Evolutionary conservation across 1,284 basidiomycete species (phyloP), one percentile per base, ranked within the genome.

Genomic region (Irpex sp.): DNA sequence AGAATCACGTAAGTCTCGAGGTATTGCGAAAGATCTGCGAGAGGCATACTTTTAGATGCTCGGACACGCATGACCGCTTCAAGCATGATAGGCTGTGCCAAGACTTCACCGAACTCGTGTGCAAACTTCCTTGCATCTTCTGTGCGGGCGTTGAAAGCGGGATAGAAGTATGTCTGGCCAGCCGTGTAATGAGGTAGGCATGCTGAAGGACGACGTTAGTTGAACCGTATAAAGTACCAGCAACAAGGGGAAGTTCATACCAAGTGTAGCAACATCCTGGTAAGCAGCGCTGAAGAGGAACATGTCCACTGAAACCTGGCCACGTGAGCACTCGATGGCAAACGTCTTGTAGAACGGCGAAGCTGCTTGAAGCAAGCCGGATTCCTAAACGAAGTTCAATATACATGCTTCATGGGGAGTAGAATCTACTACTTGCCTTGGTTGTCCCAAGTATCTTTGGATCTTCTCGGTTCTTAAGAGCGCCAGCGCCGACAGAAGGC

Each of bases 81-180:
- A 68, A 98, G 82, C 84, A 96, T 96, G 73, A 99, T 94, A 8
- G 96, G 95, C 82, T 91, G 93, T 2, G 95, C 92, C 58, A 99
- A 78, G 19, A 97, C 93, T 71, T 93, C 89, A 38, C 94, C 93
- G 72, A 99, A 97, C 76, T 99, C 97, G 71, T 96, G 96, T 0
- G 97, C 94, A 72, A 99, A 98, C 78, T 98, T 98, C 78, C 97
- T 84, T 0, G 97, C 97, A 72, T 99, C 97, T 76, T 99, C 97
- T 8, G 93, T 84, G 48, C 96, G 87, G 2, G 97, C 97, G 74
- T 97, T 98, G 83, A 99, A 99, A 5, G 94, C 94, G 17, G 97
- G 97, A 77, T 99, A 99, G 77, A 97, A 97, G 81, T 96, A 99
- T 0, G 97, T 98, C 76, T 98, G 94, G 51, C 97, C 97, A 64